A percentile compares a stretch with the other conserved stretches of the same genome.
Evolutionary conservation across 352 stramenopile species (phyloP).

Genomic region (Phytophthora quininea): DNA sequence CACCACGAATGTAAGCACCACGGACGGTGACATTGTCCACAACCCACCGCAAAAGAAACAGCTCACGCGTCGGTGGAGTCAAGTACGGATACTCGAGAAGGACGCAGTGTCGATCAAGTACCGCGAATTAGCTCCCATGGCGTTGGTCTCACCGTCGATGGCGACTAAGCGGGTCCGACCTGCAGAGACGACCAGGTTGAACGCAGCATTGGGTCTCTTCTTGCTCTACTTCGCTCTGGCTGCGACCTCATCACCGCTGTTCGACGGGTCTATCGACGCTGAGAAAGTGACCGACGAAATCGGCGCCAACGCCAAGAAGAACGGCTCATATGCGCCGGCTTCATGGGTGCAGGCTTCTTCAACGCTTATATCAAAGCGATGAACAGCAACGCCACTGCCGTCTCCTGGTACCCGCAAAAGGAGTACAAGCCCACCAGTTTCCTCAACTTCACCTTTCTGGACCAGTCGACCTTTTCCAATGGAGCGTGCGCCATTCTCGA

Average conservation of each 20-base stretch:
- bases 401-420: conserved; percentile 40
- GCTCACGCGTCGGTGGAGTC: conserved; percentile 10
- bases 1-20: no score
- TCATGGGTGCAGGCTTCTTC: conserved; percentile 34
- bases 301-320: conserved; percentile 39
- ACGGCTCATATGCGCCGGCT: conserved; percentile 38
- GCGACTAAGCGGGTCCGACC: conserved; percentile 4
- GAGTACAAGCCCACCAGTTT: conserved; percentile 33
- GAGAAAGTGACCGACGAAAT: conserved; percentile 35
- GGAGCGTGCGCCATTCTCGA: conserved; percentile 37
- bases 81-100: conserved; percentile 22
- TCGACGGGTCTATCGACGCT: conserved; percentile 37
- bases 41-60: no score
- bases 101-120: conserved; percentile 34
- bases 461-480: conserved; percentile 17
- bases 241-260: conserved; percentile 36
- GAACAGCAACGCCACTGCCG: conserved; percentile 27
- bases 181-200: conserved; percentile 18
- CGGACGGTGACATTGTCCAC: no score
- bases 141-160: conserved; percentile 4
- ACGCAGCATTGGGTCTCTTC: conserved; percentile 29
- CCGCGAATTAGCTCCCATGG: conserved; percentile 16
- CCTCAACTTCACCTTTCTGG: conserved; percentile 37
- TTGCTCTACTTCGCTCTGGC: conserved; percentile 36
- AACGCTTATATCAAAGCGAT: conserved; percentile 26